Evolutionary conservation across 805 yeast species (phyloP).

Genomic region (Myxozyma udenii): DNA sequence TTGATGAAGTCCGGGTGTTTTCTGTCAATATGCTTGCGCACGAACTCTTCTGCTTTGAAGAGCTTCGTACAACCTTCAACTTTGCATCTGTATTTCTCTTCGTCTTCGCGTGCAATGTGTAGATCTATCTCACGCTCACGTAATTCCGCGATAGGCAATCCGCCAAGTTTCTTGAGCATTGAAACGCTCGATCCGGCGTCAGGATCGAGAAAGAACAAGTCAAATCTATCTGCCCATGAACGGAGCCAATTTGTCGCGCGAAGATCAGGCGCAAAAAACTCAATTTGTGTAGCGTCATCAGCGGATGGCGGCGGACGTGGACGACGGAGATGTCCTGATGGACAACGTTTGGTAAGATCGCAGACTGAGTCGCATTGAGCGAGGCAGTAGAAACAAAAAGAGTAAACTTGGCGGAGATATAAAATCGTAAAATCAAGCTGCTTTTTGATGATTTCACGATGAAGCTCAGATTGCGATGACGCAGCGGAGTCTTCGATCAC

Average conservation of each 20-base stretch:
- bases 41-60: constrained; percentile 30
- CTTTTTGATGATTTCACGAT: constrained; percentile 13
- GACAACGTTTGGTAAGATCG: constrained; percentile 23
- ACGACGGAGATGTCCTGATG: constrained; percentile 26
- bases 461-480: background rate
- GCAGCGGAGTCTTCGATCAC: constrained; percentile 16
- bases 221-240: constrained; percentile 25
- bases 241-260: constrained; percentile 21
- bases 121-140: constrained; percentile 9
- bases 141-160: constrained; percentile 14
- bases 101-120: constrained; percentile 24
- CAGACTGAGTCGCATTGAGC: constrained; percentile 19
- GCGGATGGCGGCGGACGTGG: constrained; percentile 7
- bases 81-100: constrained; percentile 26
- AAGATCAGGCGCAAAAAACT: constrained; percentile 6
- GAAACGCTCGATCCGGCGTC: background rate
- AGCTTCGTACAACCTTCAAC: constrained; percentile 28
- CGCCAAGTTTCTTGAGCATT: constrained; percentile 23
- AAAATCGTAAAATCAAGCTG: constrained; percentile 18
- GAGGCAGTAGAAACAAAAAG: constrained; percentile 28
- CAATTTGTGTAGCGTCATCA: constrained; percentile 2
- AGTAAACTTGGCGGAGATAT: constrained; percentile 25
- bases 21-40: constrained; percentile 26
- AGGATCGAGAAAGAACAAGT: constrained; percentile 15
- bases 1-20: constrained; percentile 27